Evolutionary conservation across 352 stramenopile genomes (phyloP), one percentile per base, ranked within the genome.

Genomic region (Paralagenidium karlingii): DNA sequence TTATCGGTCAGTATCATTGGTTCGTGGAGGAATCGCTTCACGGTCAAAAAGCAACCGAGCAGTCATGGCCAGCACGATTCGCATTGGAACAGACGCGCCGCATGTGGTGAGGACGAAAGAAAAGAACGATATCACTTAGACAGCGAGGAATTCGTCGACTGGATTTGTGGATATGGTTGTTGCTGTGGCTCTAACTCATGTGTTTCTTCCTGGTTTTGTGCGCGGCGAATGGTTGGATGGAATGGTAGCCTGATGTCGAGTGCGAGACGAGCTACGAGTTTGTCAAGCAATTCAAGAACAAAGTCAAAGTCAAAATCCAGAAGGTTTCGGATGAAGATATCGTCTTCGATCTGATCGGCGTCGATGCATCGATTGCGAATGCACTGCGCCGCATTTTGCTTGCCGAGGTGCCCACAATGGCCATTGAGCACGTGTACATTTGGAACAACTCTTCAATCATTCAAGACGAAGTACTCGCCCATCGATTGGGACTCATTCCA

Each of bases 361-460:
- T 95, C 25, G 87, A 96, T 37, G 81, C 82, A 24, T 92, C 83
- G 15, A 85, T 96, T 19, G 85, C 87, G 27, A 96, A 96, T 49
- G 87, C 87, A 20, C 55, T 96, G 39, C 77, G 87, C 28, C 77
- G 87, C 28, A 94, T 96, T 24, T 41, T 96, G 38, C 56, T 96
- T 5, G 63, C 87, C 3, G 87, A 96, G 49, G 82, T 96, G 39
- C 77, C 86, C 3, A 96, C 86, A 11, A 90, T 96, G 79, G 86
- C 86, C 22, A 96, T 96, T 38, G 86, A 96, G 57, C 82, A 87
- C 49, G 85, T 96, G 34, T 95, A 94, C 63, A 94, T 96, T 43
- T 90, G 79, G 65, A 90, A 93, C 67, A 96, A 96, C 71, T 92
- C 78, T 44, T 94, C 81, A 15, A 94, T 96, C 45, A 89, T 96